Evolutionary conservation across 192 early-diverging fungal species (phyloP), one percentile per base, ranked within the genome.

Genomic region (Haplosporangium gracile): DNA sequence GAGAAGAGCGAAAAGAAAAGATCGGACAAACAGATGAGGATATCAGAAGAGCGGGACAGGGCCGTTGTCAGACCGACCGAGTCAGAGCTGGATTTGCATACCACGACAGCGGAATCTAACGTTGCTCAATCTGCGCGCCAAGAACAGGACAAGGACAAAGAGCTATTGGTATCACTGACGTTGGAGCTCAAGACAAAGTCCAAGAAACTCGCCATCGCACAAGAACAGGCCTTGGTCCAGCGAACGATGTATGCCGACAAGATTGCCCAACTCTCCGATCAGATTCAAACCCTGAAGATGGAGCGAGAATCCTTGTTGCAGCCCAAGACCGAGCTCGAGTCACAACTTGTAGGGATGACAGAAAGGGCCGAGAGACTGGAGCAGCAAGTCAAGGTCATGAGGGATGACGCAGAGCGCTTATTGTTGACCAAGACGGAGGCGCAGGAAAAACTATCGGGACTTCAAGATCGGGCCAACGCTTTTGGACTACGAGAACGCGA

Each of bases 281-380:
- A 79, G 26, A 70, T 85, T 34, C 68, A 80, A n/a, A 16, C 53
- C n/a, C 29, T 85, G 20, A 77, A 42, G 16, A 65, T 32, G 5
- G 83, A 80, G 39, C 75, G 83, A 10, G 75, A 85, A 42, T 55
- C 70, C 2, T 39, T 80, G 2, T 36, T 11, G 20, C 83, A 76
- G 68, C 74, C 68, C 36, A 79, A 76, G 36, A 22, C 39, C 1
- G 74, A 75, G 43, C 60, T 85, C 36, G 78, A 85, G 60, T 13
- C 38, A 7, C 78, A 72, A 5, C 70, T 85, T 18, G 68, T 29
- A 26, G 70, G 68, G 24, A 43, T 68, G 4, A 51, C 2, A 1
- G 40, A 60, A 7, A 74, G 68, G 32, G 39, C 39, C 8, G 60
- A 70, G 20, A 36, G 26, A 1, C 51, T 75, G 0, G 36, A 42